Base-by-base conservation (phyloP, 225 moss, liverwort and hornwort genomes). In the Polytrichum commune region DNA sequence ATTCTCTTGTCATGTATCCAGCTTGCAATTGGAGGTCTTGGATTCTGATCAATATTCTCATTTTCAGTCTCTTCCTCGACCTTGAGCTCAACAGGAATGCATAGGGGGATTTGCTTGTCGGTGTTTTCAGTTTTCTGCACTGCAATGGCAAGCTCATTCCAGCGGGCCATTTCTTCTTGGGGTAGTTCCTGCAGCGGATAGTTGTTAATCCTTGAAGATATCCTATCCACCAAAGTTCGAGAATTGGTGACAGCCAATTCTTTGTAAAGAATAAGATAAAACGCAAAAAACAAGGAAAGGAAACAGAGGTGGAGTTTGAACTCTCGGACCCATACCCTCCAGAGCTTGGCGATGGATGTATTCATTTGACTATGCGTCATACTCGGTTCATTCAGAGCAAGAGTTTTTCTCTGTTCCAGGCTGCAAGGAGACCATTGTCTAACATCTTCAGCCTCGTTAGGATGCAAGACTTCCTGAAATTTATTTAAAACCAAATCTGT, bases 321-420 rank as follows among this genome's bases (percentile, higher is more conserved):
- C 20, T 6, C 18, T 67, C 1, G 18, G 6, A 53, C 10, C 7
- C 69, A 13, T 60, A 70, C 69, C 58, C 18, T 70, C 69, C 69
- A 70, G 54, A 29, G 18, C 58, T 70, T 70, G 60, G 33, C 69
- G 30, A 58, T 70, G 60, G 7, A 1, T 60, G 58, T 60, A 70
- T 46, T 46, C 13, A 46, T 46, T 46, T 46, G 46, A 13, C 16
- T 46, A 4, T 46, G 46, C 46, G 46, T 70, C 69, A 70, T 70
- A n/a, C n/a, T 24, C 18, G 60, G 60, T 18, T 58, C 57, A 25
- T 60, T 33, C 5, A 70, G 58, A 20, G 69, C 32, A 70, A 6
- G 63, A 23, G 6, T 29, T 46, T 46, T 46, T 16, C 16, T 46
- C 46, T 46, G 46, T 46, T 46, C 46, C 46, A 46, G 46, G 46